Evolutionary conservation across 2,329 filamentous ascomycete species (phyloP), one percentile per base, ranked within the genome.

Genomic region (Fusarium sp.): DNA sequence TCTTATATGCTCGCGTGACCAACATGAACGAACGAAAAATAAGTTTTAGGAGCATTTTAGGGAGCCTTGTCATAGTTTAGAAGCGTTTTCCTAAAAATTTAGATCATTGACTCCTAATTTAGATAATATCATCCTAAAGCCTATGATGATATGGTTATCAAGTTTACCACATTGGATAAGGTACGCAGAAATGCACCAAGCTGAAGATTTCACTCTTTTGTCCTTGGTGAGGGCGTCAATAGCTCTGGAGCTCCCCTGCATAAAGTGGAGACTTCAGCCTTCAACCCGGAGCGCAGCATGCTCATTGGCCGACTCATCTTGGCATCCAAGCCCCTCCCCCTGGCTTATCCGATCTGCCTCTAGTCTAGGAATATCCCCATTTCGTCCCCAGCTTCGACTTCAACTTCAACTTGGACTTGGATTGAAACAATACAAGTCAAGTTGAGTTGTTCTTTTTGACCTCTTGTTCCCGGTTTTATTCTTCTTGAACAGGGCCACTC

Each of bases 181-280:
- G n/a, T n/a, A n/a, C n/a, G n/a, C n/a, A 12, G 19, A 38, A 21
- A 38, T 38, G 37, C 37, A 38, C 37, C 10, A 21, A 38, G 8
- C 38, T 40, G 38, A 13, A 21, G 38, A 40, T 21, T 40, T 40
- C 18, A 12, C 11, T 40, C 19, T 19, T n/a, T 40, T 40, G 21
- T 35, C 7, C 23, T 35, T 25, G 23, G 9, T 21, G 18, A 62
- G 54, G 56, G 25, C 37, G 30, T 61, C 32, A 33, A 60, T 61
- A 65, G 56, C 64, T 65, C 49, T 58, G 5, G 44, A 62, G 38
- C 64, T 57, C 64, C 69, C 69, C 69, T 72, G 60, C 47, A 54
- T 49, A 2, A 33, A 43, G 63, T 66, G 63, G 63, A 44, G 32
- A 40, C 58, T 68, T 64, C 59, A 67, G 52, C 54, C 67, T 44